Evolutionary conservation across 495 filamentous ascomycete species (phyloP), one percentile per base, ranked within the genome.

Genomic region (Pseudomonodictys pantanalensis): DNA sequence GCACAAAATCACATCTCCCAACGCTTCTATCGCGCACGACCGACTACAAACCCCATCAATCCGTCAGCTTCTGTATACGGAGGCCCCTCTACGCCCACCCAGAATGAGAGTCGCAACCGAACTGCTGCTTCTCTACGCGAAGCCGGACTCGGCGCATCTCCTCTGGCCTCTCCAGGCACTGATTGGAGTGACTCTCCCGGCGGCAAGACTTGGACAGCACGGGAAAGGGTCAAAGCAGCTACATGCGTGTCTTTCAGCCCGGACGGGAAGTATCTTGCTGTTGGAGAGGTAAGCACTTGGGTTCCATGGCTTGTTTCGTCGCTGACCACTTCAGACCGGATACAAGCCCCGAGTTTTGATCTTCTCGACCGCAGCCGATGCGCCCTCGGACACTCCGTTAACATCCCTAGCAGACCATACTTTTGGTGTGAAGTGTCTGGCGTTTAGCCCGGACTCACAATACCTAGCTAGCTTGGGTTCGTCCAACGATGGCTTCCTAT

Each of bases 221-320:
- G 89, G 62, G 92, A 96, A 71, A 80, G 91, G 58, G 87, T 96
- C 68, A 96, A 96, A 72, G 90, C 92, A n/a, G 89, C 91, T 1
- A 96, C 91, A n/a, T 95, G 90, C 74, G 81, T 97, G 24, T 88
- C 88, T 18, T 84, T 98, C 53, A 97, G 91, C 72, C 87, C 84
- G 3, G 90, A 96, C 79, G 93, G 90, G 42, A 86, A 82, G 58
- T 90, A 89, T 69, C 80, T 98, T 38, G 93, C 95, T 24, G 86
- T 97, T 28, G 93, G 93, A 69, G 93, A 98, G 77, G 85, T 87
- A 71, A 64, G 76, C 30, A 47, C 22, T 3, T n/a, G 8, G 0
- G 12, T 26, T 1, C 28, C 30, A 10, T 50, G 22, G 23, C 23
- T 22, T 61, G 35, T 28, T 17, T 7, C 7, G 28, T 58, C 65